Evolutionary conservation across 768 basidiomycete genomes (phyloP).

Genomic region (Phlebiopsis gigantea): DNA sequence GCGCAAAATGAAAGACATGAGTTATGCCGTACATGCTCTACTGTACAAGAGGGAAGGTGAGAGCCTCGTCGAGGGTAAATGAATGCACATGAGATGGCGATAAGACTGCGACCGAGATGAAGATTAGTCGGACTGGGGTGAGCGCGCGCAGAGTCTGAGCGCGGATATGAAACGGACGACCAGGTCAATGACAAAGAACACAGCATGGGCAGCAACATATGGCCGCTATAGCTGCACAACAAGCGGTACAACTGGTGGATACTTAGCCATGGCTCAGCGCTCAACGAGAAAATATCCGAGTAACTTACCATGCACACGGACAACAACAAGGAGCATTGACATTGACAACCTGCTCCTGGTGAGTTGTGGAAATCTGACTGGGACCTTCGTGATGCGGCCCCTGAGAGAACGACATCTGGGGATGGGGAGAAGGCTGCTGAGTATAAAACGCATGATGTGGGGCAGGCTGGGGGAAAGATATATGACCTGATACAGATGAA

Average conservation of each 20-base stretch:
- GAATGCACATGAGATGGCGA: conserved; percentile 8
- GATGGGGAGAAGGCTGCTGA: conserved; percentile 6
- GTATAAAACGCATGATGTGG: not conserved
- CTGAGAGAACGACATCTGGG: conserved; percentile 8
- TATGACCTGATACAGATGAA: not conserved
- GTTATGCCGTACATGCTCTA: not conserved
- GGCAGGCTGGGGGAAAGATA: not conserved
- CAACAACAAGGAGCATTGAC: conserved; percentile 2
- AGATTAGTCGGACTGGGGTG: not conserved
- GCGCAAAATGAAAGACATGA: conserved; percentile 23
- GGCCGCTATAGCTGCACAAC: conserved; percentile 4
- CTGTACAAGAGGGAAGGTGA: conserved; percentile 5
- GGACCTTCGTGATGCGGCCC: not conserved
- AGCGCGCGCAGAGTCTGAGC: not conserved
- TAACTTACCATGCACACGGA: conserved; percentile 7
- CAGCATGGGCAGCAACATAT: conserved; percentile 5
- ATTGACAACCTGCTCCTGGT: not conserved
- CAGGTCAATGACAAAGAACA: not conserved
- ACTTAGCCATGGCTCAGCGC: conserved; percentile 1
- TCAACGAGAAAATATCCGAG: not conserved
- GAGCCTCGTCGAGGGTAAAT: conserved; percentile 9
- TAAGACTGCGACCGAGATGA: not conserved
- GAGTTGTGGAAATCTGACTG: not conserved
- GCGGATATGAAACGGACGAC: not conserved
- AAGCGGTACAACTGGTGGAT: conserved; percentile 1